Conservation (phyloP, 75 land plant genomes). For the Isoetes taiwanensis region DNA sequence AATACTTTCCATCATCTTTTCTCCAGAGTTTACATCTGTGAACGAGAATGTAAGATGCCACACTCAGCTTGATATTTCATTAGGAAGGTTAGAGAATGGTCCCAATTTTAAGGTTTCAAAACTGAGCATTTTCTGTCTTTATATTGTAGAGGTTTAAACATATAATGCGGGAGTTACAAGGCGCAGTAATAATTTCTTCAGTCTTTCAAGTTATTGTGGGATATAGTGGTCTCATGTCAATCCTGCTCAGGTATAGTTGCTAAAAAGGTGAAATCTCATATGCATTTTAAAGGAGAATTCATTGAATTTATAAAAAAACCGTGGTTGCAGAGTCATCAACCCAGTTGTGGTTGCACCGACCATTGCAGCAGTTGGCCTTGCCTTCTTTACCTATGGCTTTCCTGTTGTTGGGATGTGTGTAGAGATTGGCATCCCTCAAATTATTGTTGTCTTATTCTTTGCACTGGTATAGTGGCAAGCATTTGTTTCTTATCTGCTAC, state of each 20-base stretch:
- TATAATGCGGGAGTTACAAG: constrained; percentile 7
- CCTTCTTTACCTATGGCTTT: constrained; percentile 1
- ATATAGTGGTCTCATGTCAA: constrained; percentile 1
- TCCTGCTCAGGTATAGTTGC: not conserved
- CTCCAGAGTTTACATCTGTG: not conserved
- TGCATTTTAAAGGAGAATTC: not conserved
- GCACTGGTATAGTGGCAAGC: not conserved
- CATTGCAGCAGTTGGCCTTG: not conserved
- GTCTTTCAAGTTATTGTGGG: constrained; percentile 3
- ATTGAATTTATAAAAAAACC: not conserved
- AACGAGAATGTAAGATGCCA: not conserved
- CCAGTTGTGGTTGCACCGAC: constrained; percentile 7
- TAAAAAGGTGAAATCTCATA: not conserved
- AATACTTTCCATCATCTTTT: constrained; percentile 42
- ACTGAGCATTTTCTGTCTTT: too few relatives aligned
- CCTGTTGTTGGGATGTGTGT: not conserved
- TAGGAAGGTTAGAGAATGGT: too few relatives aligned
- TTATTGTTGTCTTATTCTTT: not conserved
- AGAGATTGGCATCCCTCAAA: constrained; percentile 1
- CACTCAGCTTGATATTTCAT: too few relatives aligned
- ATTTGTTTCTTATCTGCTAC: too few relatives aligned
- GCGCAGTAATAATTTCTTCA: constrained; percentile 4
- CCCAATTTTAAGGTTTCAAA: too few relatives aligned
- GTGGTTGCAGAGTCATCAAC: constrained; percentile 1
- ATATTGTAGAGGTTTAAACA: not conserved